Conservation (phyloP, 768 basidiomycete species). For the Lactifluus volemus region DNA sequence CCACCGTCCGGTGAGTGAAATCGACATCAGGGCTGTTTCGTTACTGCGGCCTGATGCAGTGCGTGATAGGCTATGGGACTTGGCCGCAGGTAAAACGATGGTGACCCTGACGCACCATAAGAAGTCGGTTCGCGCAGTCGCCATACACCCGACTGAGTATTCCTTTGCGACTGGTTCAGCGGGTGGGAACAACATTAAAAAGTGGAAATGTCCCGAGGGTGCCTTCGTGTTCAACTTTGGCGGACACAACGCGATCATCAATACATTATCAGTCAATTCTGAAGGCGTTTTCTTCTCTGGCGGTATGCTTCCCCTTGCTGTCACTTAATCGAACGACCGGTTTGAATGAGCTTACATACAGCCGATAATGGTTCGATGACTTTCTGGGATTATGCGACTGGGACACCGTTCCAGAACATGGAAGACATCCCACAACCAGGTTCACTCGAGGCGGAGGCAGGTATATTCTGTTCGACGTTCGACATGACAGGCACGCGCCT, state of each 20-base stretch:
- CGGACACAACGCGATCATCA: slow-evolving; percentile 97
- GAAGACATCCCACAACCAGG: slow-evolving; percentile 95
- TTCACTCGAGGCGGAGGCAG: slow-evolving; percentile 95
- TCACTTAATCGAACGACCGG: background rate
- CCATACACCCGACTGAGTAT: slow-evolving; percentile 95
- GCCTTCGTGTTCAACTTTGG: slow-evolving; percentile 93
- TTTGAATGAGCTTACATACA: slow-evolving; percentile 25
- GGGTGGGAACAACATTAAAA: slow-evolving; percentile 99
- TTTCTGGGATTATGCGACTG: slow-evolving; percentile 93
- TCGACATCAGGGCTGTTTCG: background rate
- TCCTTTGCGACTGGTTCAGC: slow-evolving; percentile 93
- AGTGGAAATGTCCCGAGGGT: slow-evolving; percentile 98
- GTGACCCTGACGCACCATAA: slow-evolving; percentile 98
- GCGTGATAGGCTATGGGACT: slow-evolving; percentile 75
- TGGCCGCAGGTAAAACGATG: slow-evolving; percentile 96
- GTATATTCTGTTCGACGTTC: slow-evolving; percentile 95
- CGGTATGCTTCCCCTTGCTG: slow-evolving; percentile 40
- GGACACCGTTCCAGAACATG: slow-evolving; percentile 89
- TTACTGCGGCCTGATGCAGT: background rate
- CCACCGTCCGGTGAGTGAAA: slow-evolving; percentile 68
- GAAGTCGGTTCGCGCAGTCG: slow-evolving; percentile 90
- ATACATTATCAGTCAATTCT: slow-evolving; percentile 85
- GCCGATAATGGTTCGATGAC: slow-evolving; percentile 88
- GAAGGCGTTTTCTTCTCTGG: slow-evolving; percentile 98
- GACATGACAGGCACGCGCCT: slow-evolving; percentile 91